Percentiles rank a stretch among this genome's conserved stretches.
These are phyloP conservation scores for Solanum bukasovii DNA, from an alignment of 257 asterid species.

Conservation along the genomic window DNA sequence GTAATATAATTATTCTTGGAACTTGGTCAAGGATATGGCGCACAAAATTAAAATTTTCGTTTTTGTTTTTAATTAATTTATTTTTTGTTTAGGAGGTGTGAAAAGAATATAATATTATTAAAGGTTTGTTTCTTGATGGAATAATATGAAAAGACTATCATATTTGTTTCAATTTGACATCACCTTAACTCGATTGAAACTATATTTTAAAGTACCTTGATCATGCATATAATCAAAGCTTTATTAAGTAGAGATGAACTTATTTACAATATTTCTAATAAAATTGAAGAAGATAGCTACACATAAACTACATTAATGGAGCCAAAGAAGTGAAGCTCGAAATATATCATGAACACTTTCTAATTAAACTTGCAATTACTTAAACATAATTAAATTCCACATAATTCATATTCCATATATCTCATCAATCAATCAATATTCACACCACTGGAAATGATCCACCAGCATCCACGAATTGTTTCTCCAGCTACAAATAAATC, in stretches of 20 bases:
- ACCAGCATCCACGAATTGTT: slow-evolving; percentile 27
- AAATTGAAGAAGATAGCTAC: neutral
- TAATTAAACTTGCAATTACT: neutral
- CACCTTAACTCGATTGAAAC: neutral
- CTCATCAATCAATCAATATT: neutral
- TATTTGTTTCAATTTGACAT: neutral
- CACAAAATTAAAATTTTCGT: neutral
- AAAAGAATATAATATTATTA: neutral
- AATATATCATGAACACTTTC: neutral
- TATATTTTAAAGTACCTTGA: neutral
- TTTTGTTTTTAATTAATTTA: neutral
- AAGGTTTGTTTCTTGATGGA: neutral
- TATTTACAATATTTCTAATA: neutral
- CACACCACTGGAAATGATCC: slow-evolving; percentile 22
- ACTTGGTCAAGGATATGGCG: neutral
- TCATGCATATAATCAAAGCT: neutral
- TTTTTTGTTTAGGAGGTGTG: neutral
- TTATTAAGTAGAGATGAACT: neutral
- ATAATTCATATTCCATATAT: neutral
- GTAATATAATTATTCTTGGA: neutral
- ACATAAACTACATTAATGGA: neutral
- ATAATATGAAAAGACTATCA: neutral
- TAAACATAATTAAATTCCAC: neutral
- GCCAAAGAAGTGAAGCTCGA: neutral
- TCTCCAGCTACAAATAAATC: slow-evolving; percentile 21